Evolutionary conservation across 495 filamentous ascomycete genomes (phyloP).

Genomic region (Staphylotrichum longicolle): DNA sequence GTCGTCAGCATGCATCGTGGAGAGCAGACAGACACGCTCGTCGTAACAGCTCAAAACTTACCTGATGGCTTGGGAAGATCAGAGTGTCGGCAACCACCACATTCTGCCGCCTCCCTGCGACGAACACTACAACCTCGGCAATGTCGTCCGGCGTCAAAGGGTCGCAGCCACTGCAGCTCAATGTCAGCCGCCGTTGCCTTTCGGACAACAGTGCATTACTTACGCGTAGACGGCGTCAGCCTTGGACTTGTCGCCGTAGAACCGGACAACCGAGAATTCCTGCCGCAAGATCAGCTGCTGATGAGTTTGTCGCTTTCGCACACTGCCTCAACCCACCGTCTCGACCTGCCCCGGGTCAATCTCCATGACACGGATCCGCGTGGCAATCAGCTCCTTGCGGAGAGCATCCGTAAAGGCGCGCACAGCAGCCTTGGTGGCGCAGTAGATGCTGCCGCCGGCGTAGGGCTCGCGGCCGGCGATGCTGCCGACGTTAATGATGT

Average conservation of each 20-base stretch:
- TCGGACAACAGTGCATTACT: conserved; percentile 26
- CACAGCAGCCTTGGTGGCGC: conserved; percentile 92
- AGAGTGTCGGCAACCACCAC: conserved; percentile 92
- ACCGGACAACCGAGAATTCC: conserved; percentile 94
- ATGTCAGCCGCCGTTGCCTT: not conserved
- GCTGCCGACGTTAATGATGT: conserved; percentile 96
- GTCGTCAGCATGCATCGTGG: not conserved
- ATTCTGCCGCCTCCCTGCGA: conserved; percentile 84
- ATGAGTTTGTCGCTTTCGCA: too few relatives aligned
- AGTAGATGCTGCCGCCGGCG: conserved; percentile 90
- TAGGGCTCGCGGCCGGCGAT: conserved; percentile 93
- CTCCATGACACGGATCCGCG: conserved; percentile 85
- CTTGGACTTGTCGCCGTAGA: conserved; percentile 87
- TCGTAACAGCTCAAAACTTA: conserved; percentile 15
- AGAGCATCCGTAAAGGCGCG: conserved; percentile 85
- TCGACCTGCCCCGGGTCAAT: conserved; percentile 96
- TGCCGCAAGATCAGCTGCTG: conserved; percentile 26
- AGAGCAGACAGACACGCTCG: not conserved
- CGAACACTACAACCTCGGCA: conserved; percentile 90
- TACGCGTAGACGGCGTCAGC: conserved; percentile 95
- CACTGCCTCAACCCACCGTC: conserved; percentile 56
- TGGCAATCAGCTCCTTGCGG: conserved; percentile 82
- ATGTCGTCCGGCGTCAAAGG: conserved; percentile 96
- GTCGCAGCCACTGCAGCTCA: conserved; percentile 63
- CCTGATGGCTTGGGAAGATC: conserved; percentile 90